Evolutionary conservation across 805 yeast species (phyloP), one percentile per base, ranked within the genome.

Genomic region (Wickerhamiella bombiphila): DNA sequence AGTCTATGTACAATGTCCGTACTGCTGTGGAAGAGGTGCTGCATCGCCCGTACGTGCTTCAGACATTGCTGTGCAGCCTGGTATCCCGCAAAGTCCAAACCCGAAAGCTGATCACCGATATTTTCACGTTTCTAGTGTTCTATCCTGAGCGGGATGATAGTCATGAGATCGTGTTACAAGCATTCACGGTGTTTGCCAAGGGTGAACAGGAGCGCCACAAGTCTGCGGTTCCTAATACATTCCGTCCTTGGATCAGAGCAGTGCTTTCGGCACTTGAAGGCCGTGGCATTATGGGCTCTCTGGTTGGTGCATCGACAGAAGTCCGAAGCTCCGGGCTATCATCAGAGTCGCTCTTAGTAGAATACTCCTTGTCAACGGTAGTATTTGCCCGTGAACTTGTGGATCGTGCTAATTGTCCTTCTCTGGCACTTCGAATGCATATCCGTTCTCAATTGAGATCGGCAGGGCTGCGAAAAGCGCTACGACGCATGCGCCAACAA

Each of bases 301-400:
- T 78, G 50, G 97, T 88, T 6, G 96, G 96, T 2, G 94, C 95
- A 0, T 76, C 82, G 41, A 91, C 78, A 7, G 96, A 88, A 47
- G 33, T 30, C 6, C 33, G 33, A 6, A 17, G 22, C 14, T 30
- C 65, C 2, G 71, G 74, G 0, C 48, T 55, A 8, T 58, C 58
- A 18, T 68, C 73, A 19, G 88, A 80, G 51, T 67, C 66, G 38
- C 71, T 74, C 39, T 59, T 82, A 19, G 59, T 69, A 42, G 94
- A 85, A 40, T 86, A 80, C 55, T 68, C 79, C 13, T 58, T 77
- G 35, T 65, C 80, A 2, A 74, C 93, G 0, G 62, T 83, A 63
- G 68, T 80, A 29, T 64, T 88, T 30, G 62, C 83, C 24, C 74
- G 76, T 47, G 73, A 83, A 1, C 64, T 86, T 15, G 58, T 57